phyloP scores from a whole-genome alignment of 345 rosid species.

The Eucalyptus curtisii region DNA sequence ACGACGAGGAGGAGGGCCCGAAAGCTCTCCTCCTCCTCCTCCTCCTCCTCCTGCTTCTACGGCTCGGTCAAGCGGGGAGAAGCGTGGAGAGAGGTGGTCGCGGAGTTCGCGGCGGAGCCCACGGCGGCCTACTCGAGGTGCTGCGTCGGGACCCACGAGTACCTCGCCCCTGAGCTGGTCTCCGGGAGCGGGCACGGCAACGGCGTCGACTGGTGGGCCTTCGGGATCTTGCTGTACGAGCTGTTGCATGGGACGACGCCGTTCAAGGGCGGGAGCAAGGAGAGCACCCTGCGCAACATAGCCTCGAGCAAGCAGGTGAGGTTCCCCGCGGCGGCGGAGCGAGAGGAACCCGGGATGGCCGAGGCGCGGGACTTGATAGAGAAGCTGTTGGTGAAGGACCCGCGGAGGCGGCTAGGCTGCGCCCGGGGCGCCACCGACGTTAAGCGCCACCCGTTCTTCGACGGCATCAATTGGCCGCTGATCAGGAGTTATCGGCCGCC shows the following conservation, averaged over 20 bases:
- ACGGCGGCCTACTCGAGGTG: constrained; percentile 48
- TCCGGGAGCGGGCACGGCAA: constrained; percentile 75
- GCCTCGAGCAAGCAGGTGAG: constrained; percentile 18
- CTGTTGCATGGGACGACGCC: constrained; percentile 65
- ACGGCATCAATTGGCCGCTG: constrained; percentile 70
- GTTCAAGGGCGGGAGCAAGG: constrained; percentile 63
- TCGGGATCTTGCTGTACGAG: constrained; percentile 72
- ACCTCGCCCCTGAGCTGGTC: constrained; percentile 82
- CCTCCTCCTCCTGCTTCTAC: constrained; percentile 7
- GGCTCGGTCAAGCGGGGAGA: constrained; percentile 1
- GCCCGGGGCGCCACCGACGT: constrained; percentile 65
- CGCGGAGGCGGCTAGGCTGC: constrained; percentile 66
- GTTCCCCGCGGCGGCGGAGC: constrained; percentile 19
- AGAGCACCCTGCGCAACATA: constrained; percentile 68
- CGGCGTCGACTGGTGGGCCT: constrained; percentile 98
- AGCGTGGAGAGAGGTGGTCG: constrained; percentile 12
- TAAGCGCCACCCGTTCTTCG: constrained; percentile 68
- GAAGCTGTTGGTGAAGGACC: constrained; percentile 67
- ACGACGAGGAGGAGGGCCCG: background rate
- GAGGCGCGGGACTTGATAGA: constrained; percentile 69
- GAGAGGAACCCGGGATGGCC: constrained; percentile 24
- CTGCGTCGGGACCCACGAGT: constrained; percentile 94
- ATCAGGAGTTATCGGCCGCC: constrained; percentile 76
- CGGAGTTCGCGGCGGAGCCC: constrained; percentile 59
- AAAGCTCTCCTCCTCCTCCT: background rate